phyloP scores from a whole-genome alignment of 768 basidiomycete genomes.

The Pisolithus orientalis region DNA sequence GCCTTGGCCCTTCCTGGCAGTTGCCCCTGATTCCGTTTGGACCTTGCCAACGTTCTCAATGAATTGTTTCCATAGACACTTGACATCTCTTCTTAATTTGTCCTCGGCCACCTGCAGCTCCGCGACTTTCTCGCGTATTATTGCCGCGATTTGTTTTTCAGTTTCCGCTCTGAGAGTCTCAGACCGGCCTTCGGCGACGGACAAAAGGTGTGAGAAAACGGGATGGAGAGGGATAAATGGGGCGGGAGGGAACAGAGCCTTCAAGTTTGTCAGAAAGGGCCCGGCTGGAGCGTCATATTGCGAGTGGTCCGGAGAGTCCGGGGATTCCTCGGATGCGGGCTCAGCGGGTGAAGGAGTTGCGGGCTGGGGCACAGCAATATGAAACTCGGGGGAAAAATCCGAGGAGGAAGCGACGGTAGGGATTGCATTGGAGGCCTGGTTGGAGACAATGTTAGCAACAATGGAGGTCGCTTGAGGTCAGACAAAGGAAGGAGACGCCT shows the following conservation, averaged over 20 bases:
- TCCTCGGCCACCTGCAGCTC: conserved; percentile 53
- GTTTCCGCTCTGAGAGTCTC: conserved; percentile 47
- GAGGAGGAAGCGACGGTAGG: conserved; percentile 29
- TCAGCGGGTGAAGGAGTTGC: conserved; percentile 20
- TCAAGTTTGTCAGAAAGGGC: conserved; percentile 45
- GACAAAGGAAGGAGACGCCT: background rate
- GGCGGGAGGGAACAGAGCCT: conserved; percentile 63
- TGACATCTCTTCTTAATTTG: conserved; percentile 50
- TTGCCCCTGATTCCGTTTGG: conserved; percentile 32
- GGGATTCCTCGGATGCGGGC: conserved; percentile 20
- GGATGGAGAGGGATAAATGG: conserved; percentile 75
- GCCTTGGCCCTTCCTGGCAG: conserved; percentile 14
- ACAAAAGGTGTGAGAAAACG: conserved; percentile 59
- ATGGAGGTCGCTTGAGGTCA: background rate
- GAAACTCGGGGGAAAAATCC: conserved; percentile 41
- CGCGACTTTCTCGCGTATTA: conserved; percentile 47
- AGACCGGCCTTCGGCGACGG: conserved; percentile 50
- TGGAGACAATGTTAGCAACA: background rate
- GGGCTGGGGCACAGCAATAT: conserved; percentile 35
- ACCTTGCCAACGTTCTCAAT: conserved; percentile 39
- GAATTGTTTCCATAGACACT: conserved; percentile 58
- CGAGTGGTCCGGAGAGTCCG: conserved; percentile 17
- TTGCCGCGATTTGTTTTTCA: conserved; percentile 50
- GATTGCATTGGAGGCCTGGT: conserved; percentile 23
- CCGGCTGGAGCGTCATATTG: conserved; percentile 17